phyloP scores from a whole-genome alignment of 345 rosid genomes.

The Capsella bursapastoris region DNA sequence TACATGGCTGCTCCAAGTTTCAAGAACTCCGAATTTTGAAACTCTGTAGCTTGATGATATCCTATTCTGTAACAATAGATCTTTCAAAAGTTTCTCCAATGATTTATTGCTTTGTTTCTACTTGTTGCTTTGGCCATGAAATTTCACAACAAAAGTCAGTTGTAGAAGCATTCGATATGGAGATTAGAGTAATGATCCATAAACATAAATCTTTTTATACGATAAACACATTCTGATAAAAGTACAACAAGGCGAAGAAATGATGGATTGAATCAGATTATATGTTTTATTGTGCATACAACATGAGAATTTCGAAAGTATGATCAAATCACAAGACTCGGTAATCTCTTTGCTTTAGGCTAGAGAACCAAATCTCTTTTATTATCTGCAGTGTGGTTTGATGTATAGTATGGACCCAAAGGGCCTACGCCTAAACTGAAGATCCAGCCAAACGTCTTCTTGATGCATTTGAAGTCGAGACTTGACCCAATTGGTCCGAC shows the following conservation, averaged over 20 bases:
- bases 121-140: neutral
- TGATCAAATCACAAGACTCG: slow-evolving; percentile 13
- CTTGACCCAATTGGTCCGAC: slow-evolving; percentile 65
- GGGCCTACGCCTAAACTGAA: slow-evolving; percentile 41
- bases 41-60: slow-evolving; percentile 4
- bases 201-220: neutral
- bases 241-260: neutral
- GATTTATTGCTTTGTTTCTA: neutral
- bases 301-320: neutral
- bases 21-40: slow-evolving; percentile 2
- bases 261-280: neutral
- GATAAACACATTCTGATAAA: neutral
- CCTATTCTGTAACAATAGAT: slow-evolving; percentile 3
- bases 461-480: slow-evolving; percentile 82
- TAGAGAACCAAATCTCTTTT: slow-evolving; percentile 24
- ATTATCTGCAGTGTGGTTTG: slow-evolving; percentile 22
- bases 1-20: slow-evolving; percentile 27
- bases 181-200: neutral
- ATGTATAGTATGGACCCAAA: slow-evolving; percentile 9
- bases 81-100: slow-evolving; percentile 12
- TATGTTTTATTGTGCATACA: slow-evolving; percentile 8
- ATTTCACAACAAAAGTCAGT: neutral
- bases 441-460: slow-evolving; percentile 83
- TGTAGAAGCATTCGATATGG: neutral
- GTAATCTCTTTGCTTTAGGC: slow-evolving; percentile 6